phyloP scores from a whole-genome alignment of 2,329 filamentous ascomycete species.

The Scedosporium boydii region DNA sequence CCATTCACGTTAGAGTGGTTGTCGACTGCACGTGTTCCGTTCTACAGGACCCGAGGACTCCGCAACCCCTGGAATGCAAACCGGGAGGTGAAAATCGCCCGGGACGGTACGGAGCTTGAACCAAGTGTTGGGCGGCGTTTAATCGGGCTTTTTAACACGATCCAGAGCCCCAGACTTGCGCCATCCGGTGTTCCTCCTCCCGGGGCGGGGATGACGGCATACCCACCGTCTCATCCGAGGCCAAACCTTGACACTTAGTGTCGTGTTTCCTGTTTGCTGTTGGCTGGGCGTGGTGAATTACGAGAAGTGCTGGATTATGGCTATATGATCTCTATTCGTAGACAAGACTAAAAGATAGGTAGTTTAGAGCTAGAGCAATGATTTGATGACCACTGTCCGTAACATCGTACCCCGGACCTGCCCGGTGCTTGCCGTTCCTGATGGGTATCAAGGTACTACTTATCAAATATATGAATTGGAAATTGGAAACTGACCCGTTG shows the following conservation, averaged over 20 bases:
- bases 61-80: conserved; percentile 95
- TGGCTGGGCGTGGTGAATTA: not conserved
- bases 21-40: conserved; percentile 73
- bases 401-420: too few relatives aligned
- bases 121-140: conserved; percentile 68
- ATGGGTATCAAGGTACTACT: too few relatives aligned
- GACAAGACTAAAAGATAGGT: not conserved
- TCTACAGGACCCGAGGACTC: conserved; percentile 78
- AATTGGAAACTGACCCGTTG: too few relatives aligned
- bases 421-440: too few relatives aligned
- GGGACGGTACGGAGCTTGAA: conserved; percentile 90
- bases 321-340: not conserved
- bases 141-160: conserved; percentile 66
- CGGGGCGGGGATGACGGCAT: conserved; percentile 22
- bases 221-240: not conserved
- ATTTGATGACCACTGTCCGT: too few relatives aligned
- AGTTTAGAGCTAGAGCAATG: too few relatives aligned
- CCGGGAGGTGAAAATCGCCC: conserved; percentile 88
- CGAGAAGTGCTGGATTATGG: not conserved
- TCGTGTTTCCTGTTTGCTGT: not conserved
- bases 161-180: conserved; percentile 26
- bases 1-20: conserved; percentile 89
- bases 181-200: conserved; percentile 12
- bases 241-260: not conserved
- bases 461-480: too few relatives aligned